A percentile compares a stretch with the other conserved stretches of the same genome.
Conservation (phyloP, 768 basidiomycete species). For the Gymnopilus junonius region DNA sequence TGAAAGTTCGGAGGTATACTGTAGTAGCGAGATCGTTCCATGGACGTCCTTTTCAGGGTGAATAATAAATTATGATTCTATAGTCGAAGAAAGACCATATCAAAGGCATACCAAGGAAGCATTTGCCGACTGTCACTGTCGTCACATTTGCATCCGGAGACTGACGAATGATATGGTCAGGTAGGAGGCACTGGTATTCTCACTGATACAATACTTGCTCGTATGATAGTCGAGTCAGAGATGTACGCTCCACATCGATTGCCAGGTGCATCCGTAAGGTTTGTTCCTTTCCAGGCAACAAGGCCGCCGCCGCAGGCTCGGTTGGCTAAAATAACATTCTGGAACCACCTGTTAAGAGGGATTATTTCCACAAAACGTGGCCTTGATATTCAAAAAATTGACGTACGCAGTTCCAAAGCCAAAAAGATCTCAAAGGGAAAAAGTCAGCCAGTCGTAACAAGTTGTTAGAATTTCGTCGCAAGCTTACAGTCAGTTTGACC, state of each 20-base stretch:
- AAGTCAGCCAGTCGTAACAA: neutral
- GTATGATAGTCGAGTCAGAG: constrained; percentile 55
- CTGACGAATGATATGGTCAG: constrained; percentile 30
- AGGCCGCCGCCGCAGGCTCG: constrained; percentile 70
- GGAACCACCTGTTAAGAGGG: constrained; percentile 68
- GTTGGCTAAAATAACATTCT: constrained; percentile 60
- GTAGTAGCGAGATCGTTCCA: constrained; percentile 66
- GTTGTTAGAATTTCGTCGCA: neutral
- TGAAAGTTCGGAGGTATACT: constrained; percentile 56
- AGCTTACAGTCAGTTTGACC: constrained; percentile 67
- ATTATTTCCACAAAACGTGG: neutral
- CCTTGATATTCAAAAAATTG: neutral
- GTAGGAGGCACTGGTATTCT: neutral
- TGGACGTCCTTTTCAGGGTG: constrained; percentile 49
- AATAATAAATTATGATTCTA: neutral
- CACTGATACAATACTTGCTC: constrained; percentile 38
- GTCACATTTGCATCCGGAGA: constrained; percentile 63
- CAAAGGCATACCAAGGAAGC: constrained; percentile 50
- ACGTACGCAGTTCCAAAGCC: constrained; percentile 64
- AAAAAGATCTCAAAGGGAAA: constrained; percentile 49
- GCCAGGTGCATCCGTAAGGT: constrained; percentile 51
- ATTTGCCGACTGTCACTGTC: constrained; percentile 43
- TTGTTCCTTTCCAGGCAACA: constrained; percentile 66
- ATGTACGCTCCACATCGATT: constrained; percentile 64
- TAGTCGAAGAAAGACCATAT: neutral